Evolutionary conservation across 169 alveolate species (phyloP).

Genomic region (Plasmodium cynomolgi): DNA sequence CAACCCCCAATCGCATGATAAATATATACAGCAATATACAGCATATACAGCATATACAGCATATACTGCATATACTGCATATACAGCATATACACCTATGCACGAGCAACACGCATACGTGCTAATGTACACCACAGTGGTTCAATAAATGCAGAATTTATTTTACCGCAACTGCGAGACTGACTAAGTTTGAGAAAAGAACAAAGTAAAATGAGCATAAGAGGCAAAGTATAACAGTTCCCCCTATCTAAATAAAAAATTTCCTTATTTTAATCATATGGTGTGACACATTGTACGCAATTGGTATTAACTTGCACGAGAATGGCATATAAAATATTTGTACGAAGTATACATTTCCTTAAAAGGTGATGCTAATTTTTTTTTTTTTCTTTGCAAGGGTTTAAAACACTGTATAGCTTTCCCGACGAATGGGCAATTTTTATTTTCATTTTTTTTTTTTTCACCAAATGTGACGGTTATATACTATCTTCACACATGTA

Average conservation of each 20-base stretch:
- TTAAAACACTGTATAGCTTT: not conserved
- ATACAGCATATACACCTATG: not conserved
- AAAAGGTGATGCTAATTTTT: not conserved
- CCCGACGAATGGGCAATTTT: not conserved
- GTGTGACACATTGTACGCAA: not conserved
- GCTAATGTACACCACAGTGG: not conserved
- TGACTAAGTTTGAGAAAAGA: not conserved
- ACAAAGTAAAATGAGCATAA: not conserved
- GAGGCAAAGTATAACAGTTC: not conserved
- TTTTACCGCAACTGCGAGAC: not conserved
- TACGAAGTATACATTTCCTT: not conserved
- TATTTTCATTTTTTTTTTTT: too few species aligned
- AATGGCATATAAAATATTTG: not conserved
- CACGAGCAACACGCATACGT: not conserved
- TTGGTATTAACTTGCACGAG: not conserved
- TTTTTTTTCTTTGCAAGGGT: not conserved
- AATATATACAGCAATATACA: too few species aligned
- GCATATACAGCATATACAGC: not conserved
- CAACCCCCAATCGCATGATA: not conserved
- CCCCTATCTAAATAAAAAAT: not conserved
- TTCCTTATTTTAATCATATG: not conserved
- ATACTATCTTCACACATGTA: not conserved
- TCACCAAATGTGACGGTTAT: not conserved
- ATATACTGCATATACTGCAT: not conserved
- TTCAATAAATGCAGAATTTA: conserved; percentile 1